Conservation (phyloP, 2,329 filamentous ascomycete genomes). For the Nigrospora sphaerica region DNA sequence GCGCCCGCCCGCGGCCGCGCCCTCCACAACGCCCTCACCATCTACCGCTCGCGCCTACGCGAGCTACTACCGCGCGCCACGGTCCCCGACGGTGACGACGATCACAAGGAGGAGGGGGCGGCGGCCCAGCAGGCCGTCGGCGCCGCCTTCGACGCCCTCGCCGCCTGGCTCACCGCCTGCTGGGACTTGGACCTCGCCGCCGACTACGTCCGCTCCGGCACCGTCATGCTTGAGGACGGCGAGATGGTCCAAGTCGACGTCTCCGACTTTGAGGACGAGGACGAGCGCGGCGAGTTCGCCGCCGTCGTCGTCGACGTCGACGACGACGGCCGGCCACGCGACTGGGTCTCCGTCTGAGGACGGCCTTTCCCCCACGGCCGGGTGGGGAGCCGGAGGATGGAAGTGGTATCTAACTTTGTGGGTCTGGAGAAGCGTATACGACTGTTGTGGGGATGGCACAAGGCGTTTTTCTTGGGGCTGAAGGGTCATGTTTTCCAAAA, state of each 20-base stretch:
- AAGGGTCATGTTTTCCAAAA: too few relatives aligned
- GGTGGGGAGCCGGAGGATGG: too few relatives aligned
- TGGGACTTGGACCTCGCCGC: conserved; percentile 49
- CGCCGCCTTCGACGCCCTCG: conserved; percentile 41
- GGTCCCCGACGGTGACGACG: too few relatives aligned
- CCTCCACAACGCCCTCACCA: conserved; percentile 30
- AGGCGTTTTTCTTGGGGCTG: too few relatives aligned
- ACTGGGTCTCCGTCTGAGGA: conserved; percentile 32
- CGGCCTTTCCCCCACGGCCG: too few relatives aligned
- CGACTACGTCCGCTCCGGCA: conserved; percentile 40
- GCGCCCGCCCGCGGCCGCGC: conserved; percentile 16
- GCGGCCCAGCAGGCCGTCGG: conserved; percentile 35
- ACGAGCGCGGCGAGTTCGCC: conserved; percentile 45
- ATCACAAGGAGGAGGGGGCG: too few relatives aligned
- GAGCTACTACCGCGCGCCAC: conserved; percentile 31
- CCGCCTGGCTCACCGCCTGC: conserved; percentile 34
- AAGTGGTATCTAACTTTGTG: too few relatives aligned
- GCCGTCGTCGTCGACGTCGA: conserved; percentile 47
- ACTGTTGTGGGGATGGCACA: too few relatives aligned
- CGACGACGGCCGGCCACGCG: conserved; percentile 42
- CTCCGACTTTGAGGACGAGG: conserved; percentile 45
- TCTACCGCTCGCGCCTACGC: conserved; percentile 47
- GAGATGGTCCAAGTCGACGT: conserved; percentile 40
- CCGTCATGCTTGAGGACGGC: conserved; percentile 45
- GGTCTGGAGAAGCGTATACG: too few relatives aligned